Percentiles rank a stretch among this genome's conserved stretches.
Conservation (phyloP, 805 yeast genomes). For the Candida orba region DNA sequence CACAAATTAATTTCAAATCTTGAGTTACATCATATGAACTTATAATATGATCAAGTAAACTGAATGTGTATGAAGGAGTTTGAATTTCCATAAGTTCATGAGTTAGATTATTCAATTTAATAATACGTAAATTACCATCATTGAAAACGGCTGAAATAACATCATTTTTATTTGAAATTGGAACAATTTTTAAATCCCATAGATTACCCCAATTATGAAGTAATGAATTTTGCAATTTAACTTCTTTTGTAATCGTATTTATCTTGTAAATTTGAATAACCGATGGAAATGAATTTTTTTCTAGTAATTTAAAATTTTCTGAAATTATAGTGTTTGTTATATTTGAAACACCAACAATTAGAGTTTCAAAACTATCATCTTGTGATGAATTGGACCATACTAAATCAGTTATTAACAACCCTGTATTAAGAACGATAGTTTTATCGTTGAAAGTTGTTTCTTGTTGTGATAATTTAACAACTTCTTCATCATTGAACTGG, state of each 20-base stretch:
- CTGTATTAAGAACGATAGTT: conserved; percentile 40
- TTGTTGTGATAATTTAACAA: conserved; percentile 10
- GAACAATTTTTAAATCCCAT: conserved; percentile 33
- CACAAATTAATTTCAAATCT: conserved; percentile 40
- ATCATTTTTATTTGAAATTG: conserved; percentile 33
- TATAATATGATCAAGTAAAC: conserved; percentile 27
- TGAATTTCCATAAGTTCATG: conserved; percentile 14
- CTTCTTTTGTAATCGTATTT: conserved; percentile 21
- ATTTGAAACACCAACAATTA: conserved; percentile 46
- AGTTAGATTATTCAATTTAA: conserved; percentile 28
- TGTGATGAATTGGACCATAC: conserved; percentile 40
- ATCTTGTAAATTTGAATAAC: conserved; percentile 41
- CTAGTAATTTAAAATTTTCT: conserved; percentile 22
- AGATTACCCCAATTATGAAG: conserved; percentile 40
- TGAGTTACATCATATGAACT: conserved; percentile 41
- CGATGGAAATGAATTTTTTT: conserved; percentile 26
- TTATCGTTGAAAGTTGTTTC: conserved; percentile 20
- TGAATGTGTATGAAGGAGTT: conserved; percentile 22
- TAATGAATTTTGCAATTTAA: conserved; percentile 27
- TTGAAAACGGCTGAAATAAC: conserved; percentile 46
- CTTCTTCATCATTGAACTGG: conserved; percentile 14
- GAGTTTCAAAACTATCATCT: conserved; percentile 28
- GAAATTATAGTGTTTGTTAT: conserved; percentile 21
- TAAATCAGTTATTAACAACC: conserved; percentile 44
- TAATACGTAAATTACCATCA: conserved; percentile 49